phyloP scores from a whole-genome alignment of 2,329 filamentous ascomycete species.

The Penicillium thymicola region DNA sequence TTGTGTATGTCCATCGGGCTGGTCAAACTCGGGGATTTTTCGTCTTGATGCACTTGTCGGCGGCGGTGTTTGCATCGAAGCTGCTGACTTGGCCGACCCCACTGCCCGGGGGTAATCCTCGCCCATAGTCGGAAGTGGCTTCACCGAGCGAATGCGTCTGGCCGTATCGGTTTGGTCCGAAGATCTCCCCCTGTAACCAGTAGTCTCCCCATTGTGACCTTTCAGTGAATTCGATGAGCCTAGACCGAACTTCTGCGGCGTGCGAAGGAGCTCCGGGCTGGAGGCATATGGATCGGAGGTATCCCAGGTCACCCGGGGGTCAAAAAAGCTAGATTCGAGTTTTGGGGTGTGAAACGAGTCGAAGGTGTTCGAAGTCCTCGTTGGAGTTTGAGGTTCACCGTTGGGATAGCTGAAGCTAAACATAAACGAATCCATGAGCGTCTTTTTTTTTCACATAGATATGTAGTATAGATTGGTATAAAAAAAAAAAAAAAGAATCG shows the following conservation, averaged over 20 bases:
- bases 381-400: constrained; percentile 48
- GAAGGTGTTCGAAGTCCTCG: constrained; percentile 42
- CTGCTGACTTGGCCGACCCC: constrained; percentile 41
- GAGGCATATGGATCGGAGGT: constrained; percentile 47
- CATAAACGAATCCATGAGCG: constrained; percentile 34
- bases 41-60: constrained; percentile 57
- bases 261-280: constrained; percentile 46
- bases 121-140: constrained; percentile 23
- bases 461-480: constrained; percentile 3
- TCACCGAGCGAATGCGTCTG: constrained; percentile 31
- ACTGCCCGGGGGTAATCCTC: constrained; percentile 35
- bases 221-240: constrained; percentile 30
- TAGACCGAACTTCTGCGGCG: constrained; percentile 40
- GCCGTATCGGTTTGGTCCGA: constrained; percentile 34
- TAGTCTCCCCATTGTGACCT: constrained; percentile 12
- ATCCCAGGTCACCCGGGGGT: constrained; percentile 47
- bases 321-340: constrained; percentile 47
- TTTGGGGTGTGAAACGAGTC: constrained; percentile 46
- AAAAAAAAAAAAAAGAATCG: neutral
- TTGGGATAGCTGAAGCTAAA: constrained; percentile 46
- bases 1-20: constrained; percentile 19
- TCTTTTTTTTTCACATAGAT: constrained; percentile 8
- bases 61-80: constrained; percentile 59
- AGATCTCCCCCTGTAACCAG: constrained; percentile 18
- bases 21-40: constrained; percentile 38